Conservation (phyloP, 371 early-diverging fungal species). For the Saksenaea vasiformis region DNA sequence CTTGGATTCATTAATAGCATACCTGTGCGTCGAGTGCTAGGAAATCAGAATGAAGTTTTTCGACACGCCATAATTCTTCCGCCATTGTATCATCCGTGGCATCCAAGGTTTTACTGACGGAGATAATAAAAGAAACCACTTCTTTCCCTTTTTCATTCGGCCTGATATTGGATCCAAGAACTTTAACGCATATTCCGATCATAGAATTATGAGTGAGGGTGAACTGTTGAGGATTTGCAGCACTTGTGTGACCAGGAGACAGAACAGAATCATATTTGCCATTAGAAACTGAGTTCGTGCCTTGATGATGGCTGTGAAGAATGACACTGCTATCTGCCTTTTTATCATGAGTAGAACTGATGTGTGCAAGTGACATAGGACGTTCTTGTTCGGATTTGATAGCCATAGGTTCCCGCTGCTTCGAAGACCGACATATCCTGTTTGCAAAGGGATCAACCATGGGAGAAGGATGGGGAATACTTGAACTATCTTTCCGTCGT, state of each 20-base stretch:
- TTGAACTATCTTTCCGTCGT: conserved; percentile 2
- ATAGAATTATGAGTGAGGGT: conserved; percentile 10
- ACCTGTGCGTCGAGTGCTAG: conserved; percentile 72
- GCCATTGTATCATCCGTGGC: conserved; percentile 15
- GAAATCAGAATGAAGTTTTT: conserved; percentile 83
- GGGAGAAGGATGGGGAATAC: conserved; percentile 3
- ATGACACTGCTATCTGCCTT: neutral
- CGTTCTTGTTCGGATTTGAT: conserved; percentile 15
- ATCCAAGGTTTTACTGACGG: conserved; percentile 37
- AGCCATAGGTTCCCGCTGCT: conserved; percentile 12
- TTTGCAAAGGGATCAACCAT: conserved; percentile 5
- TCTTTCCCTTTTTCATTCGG: conserved; percentile 74
- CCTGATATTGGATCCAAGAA: conserved; percentile 69
- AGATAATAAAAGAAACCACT: conserved; percentile 56
- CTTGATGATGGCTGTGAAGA: neutral
- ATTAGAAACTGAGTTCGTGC: neutral
- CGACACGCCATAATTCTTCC: conserved; percentile 75
- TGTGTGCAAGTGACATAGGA: neutral
- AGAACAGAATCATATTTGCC: neutral
- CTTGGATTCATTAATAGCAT: neutral
- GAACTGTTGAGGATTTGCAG: neutral
- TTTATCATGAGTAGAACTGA: neutral
- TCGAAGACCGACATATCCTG: neutral
- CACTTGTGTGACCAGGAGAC: neutral
- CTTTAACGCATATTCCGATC: conserved; percentile 34